Conservation (phyloP, 2,329 filamentous ascomycete species). For the Clonostachys rosea region DNA sequence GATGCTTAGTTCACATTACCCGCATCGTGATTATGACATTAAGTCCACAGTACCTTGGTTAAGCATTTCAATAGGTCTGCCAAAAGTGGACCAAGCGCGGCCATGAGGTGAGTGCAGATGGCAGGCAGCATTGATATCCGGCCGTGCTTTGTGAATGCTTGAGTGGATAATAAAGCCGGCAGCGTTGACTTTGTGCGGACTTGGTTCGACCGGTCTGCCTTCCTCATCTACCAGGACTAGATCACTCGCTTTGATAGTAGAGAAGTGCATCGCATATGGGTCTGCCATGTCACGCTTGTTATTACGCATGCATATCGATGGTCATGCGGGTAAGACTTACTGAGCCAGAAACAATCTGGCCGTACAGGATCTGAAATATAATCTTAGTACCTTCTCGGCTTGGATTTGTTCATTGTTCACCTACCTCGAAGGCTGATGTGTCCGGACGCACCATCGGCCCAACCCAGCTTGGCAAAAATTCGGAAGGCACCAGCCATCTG, state of each 20-base stretch:
- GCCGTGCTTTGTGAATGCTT: slow-evolving; percentile 61
- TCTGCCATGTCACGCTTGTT: slow-evolving; percentile 16
- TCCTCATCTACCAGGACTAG: slow-evolving; percentile 59
- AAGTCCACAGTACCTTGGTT: slow-evolving; percentile 40
- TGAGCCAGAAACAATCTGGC: not conserved
- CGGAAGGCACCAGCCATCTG: slow-evolving; percentile 9
- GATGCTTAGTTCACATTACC: too few species aligned
- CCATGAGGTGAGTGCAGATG: slow-evolving; percentile 62
- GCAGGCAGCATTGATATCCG: slow-evolving; percentile 61
- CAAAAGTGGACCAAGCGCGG: slow-evolving; percentile 64
- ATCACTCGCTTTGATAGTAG: slow-evolving; percentile 57
- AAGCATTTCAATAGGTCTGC: slow-evolving; percentile 60
- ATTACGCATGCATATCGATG: too few species aligned
- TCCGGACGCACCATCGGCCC: slow-evolving; percentile 4
- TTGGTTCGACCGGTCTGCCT: slow-evolving; percentile 57
- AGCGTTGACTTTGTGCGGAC: slow-evolving; percentile 58
- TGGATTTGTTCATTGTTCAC: slow-evolving; percentile 1
- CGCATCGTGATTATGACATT: not conserved
- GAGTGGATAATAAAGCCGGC: slow-evolving; percentile 65
- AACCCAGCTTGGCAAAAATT: slow-evolving; percentile 7
- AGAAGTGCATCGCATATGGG: slow-evolving; percentile 62
- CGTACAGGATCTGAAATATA: not conserved
- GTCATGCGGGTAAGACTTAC: not conserved
- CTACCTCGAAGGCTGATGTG: slow-evolving; percentile 9
- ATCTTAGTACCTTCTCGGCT: slow-evolving; percentile 1